Evolutionary conservation across 768 basidiomycete genomes (phyloP).

Genomic region (Lactifluus hygrophoroides): DNA sequence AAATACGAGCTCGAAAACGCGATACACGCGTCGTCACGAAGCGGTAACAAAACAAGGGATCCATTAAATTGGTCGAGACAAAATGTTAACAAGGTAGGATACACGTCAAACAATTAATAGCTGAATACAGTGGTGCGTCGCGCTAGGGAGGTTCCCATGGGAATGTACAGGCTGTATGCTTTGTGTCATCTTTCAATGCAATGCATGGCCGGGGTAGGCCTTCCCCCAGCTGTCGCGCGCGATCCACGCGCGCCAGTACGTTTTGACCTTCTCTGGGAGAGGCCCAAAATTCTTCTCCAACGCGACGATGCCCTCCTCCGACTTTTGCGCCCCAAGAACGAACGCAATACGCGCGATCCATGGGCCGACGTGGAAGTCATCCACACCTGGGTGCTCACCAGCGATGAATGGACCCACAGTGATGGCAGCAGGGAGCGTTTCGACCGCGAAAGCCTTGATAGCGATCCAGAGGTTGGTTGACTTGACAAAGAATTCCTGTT

Average conservation of each 20-base stretch:
- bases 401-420: constrained; percentile 40
- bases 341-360: constrained; percentile 44
- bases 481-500: constrained; percentile 32
- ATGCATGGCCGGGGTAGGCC: constrained; percentile 25
- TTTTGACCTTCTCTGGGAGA: constrained; percentile 32
- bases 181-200: not conserved
- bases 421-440: constrained; percentile 34
- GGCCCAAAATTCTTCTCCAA: constrained; percentile 35
- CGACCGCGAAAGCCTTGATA: constrained; percentile 31
- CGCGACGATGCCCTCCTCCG: constrained; percentile 31
- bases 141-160: no score
- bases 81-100: no score
- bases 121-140: no score
- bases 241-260: constrained; percentile 40
- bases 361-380: constrained; percentile 46
- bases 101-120: no score
- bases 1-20: no score
- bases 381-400: constrained; percentile 40
- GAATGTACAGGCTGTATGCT: no score
- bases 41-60: no score
- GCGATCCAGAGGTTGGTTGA: constrained; percentile 34
- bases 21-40: no score
- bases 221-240: constrained; percentile 37
- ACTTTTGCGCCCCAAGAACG: constrained; percentile 30
- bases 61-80: no score